Base-by-base conservation (phyloP, 2,329 filamentous ascomycete species). In the Periconia sp. region DNA sequence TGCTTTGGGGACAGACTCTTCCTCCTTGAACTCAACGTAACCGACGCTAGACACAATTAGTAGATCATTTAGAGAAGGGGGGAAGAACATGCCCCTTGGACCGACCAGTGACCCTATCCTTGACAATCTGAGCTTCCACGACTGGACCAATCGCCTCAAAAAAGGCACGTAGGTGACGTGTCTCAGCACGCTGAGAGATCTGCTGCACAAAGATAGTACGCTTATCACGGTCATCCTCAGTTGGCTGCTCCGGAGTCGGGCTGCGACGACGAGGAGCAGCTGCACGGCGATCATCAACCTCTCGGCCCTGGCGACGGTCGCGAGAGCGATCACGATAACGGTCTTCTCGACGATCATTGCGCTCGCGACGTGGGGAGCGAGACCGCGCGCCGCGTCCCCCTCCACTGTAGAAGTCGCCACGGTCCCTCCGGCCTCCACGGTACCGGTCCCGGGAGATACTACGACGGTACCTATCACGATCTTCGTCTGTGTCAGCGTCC, bases 151-250 rank as follows among this genome's bases (percentile, higher is more conserved):
- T 88, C 73, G 92, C 92, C 70, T 96, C 90, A 66, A 99, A 99
- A 71, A 99, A 99, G 50, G 86, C 83, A 71, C 95, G 92, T 52
- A 99, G 80, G 71, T 97, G 91, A 65, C 90, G 91, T 42, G 89
- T 96, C 59, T 92, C 86, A 54, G 97, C 81, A 65, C 94, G 89
- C 57, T 92, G 92, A 57, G 94, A 94, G 66, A 99, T 87, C 74
- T 99, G 94, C 78, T 99, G 94, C 41, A 99, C 94, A 69, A 99
- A 99, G 46, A 99, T 90, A 45, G 95, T 99, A 63, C 94, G 88
- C 61, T 90, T 87, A 75, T 99, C 94, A 66, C 92, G 88, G 74
- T 99, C 94, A 73, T 97, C 94, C 71, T 96, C 92, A 61, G 88
- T 96, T 48, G 88, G 83, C 65, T 88, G 85, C 19, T 90, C 87